These are phyloP conservation scores for Parietichytrium sp. DNA, from an alignment of 108 stramenopile genomes.

Conservation along the genomic window DNA sequence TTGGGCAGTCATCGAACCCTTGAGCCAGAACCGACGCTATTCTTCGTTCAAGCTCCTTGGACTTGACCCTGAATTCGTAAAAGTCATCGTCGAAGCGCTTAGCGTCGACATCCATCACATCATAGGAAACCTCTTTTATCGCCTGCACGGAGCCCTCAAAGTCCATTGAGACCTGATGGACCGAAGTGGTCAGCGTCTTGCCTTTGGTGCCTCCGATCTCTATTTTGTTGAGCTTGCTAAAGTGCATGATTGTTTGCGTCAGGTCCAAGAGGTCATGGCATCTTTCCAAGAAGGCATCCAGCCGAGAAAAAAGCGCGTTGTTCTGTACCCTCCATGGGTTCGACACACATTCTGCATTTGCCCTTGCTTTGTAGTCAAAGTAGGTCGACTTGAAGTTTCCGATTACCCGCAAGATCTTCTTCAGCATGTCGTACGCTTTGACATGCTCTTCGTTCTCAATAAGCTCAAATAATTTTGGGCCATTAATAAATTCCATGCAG, in stretches of 20 bases:
- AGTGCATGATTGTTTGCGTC: slow-evolving; percentile 48
- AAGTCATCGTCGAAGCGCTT: slow-evolving; percentile 54
- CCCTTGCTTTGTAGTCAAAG: slow-evolving; percentile 51
- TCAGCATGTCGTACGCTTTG: slow-evolving; percentile 38
- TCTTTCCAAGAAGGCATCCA: slow-evolving; percentile 54
- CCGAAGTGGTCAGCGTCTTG: slow-evolving; percentile 51
- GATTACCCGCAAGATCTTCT: slow-evolving; percentile 42
- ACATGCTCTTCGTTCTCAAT: slow-evolving; percentile 48
- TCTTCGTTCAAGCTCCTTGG: slow-evolving; percentile 53
- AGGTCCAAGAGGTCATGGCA: slow-evolving; percentile 56
- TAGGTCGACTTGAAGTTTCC: slow-evolving; percentile 49
- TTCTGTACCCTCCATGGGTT: slow-evolving; percentile 59
- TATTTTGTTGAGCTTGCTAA: slow-evolving; percentile 51
- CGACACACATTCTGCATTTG: slow-evolving; percentile 47
- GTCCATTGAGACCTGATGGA: slow-evolving; percentile 47
- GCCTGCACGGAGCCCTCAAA: slow-evolving; percentile 43
- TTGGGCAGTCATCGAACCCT: slow-evolving; percentile 54
- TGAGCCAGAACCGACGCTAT: slow-evolving; percentile 48
- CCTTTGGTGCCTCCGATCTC: slow-evolving; percentile 63
- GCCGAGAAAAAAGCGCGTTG: slow-evolving; percentile 56
- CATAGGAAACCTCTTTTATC: slow-evolving; percentile 45
- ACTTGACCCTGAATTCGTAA: slow-evolving; percentile 50
- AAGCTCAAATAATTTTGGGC: slow-evolving; percentile 42
- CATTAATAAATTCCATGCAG: slow-evolving; percentile 38
- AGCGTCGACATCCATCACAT: slow-evolving; percentile 43